Base-by-base conservation (phyloP, 768 basidiomycete species). In the Tulasnella sp. region DNA sequence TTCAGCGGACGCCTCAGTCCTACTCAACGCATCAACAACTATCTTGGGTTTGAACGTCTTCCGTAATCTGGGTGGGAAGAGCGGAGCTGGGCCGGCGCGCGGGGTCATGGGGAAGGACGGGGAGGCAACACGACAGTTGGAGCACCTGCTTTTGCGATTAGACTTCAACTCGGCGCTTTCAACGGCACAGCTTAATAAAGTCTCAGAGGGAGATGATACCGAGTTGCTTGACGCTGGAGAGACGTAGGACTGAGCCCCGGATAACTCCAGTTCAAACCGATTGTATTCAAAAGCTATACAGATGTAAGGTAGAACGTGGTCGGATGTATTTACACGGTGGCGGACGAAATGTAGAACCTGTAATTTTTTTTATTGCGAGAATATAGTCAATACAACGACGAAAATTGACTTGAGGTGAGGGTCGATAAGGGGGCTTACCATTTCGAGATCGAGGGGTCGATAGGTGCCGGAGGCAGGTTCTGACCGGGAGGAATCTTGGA, bases 361-460 rank as follows among this genome's bases (percentile, higher is more conserved):
- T 8, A 22, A n/a, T n/a, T n/a, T n/a, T n/a, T 78, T n/a, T 40
- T 40, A 78, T 16, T 9, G 40, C 4, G 20, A 40, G 31, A n/a
- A 9, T 18, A 28, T n/a, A n/a, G 64, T 64, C 28, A 72, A 79
- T 48, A 64, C 14, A 14, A 78, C 42, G 24, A 46, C n/a, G n/a
- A n/a, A 40, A 24, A 31, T 16, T 60, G 58, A 7, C 54, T 54
- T 16, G 18, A 16, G 54, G 34, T 9, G 9, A 41, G 48, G 37
- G 14, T 6, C 3, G 64, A n/a, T 37, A n/a, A n/a, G n/a, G 9
- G 34, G 41, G 73, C 80, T 31, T 74, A 81, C 95, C 94, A 96
- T 85, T 95, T 96, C 82, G 92, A 94, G 83, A 96, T 93, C 79
- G 96, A 93, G 81, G 95, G 92, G 83, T 99, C 97, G 83, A 98